A percentile compares a stretch with the other conserved stretches of the same genome.
Evolutionary conservation across 139 green algal species (phyloP).

Genomic region (Chlamydomonas eustigma): DNA sequence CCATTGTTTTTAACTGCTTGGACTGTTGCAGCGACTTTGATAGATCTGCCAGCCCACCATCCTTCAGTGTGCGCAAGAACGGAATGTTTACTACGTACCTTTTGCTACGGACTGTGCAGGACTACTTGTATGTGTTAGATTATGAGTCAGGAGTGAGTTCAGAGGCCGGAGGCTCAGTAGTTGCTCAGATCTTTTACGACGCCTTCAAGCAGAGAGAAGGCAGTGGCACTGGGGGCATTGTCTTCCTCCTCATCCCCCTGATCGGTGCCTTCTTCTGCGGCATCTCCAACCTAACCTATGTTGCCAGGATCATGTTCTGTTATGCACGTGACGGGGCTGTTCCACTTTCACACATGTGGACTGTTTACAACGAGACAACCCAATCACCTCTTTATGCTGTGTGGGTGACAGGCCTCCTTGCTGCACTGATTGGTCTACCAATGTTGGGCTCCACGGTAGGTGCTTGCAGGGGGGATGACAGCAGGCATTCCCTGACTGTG

Average conservation of each 20-base stretch:
- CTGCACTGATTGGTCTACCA: slow-evolving; percentile 33
- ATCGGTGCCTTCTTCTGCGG: slow-evolving; percentile 42
- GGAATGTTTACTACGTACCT: background rate
- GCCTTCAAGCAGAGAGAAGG: slow-evolving; percentile 27
- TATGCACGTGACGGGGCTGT: slow-evolving; percentile 42
- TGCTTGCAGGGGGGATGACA: background rate
- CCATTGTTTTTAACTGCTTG: background rate
- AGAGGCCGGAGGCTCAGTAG: background rate
- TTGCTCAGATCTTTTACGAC: slow-evolving; percentile 9
- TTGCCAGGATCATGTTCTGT: slow-evolving; percentile 42
- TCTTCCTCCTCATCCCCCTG: slow-evolving; percentile 29
- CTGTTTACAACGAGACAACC: slow-evolving; percentile 25
- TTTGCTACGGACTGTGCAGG: background rate
- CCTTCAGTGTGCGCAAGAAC: background rate
- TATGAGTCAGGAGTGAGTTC: background rate
- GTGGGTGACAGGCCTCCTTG: slow-evolving; percentile 16
- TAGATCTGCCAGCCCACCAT: background rate
- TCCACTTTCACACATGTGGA: slow-evolving; percentile 31
- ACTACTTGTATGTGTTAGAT: background rate
- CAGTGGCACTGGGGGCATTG: slow-evolving; percentile 24
- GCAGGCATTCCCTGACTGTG: background rate
- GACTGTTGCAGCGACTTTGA: background rate
- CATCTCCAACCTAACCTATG: slow-evolving; percentile 36
- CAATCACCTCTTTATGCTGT: slow-evolving; percentile 27
- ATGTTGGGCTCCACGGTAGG: slow-evolving; percentile 24